Conservation (phyloP, 2,329 filamentous ascomycete species). For the Drechslerella dactyloides region DNA sequence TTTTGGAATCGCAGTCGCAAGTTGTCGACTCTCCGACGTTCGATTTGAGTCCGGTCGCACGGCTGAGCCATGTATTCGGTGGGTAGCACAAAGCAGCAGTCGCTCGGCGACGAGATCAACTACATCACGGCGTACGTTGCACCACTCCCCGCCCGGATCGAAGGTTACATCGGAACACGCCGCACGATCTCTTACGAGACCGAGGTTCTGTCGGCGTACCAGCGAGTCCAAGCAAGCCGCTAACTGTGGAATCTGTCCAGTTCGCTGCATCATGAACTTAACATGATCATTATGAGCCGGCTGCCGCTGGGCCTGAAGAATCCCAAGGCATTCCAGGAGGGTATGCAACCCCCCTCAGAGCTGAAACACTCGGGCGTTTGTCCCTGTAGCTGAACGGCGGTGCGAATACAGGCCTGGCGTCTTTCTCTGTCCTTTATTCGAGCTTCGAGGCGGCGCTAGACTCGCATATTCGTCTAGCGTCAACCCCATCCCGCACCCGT, state of each 20-base stretch:
- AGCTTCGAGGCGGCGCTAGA: slow-evolving; percentile 40
- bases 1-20: too few species aligned
- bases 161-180: too few species aligned
- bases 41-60: not conserved
- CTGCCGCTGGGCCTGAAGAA: slow-evolving; percentile 48
- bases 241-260: slow-evolving; percentile 3
- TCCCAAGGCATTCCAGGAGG: slow-evolving; percentile 46
- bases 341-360: slow-evolving; percentile 1
- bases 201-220: too few species aligned
- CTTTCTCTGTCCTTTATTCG: slow-evolving; percentile 41
- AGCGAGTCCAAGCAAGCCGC: too few species aligned
- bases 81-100: slow-evolving; percentile 25
- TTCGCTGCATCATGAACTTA: slow-evolving; percentile 47
- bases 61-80: not conserved
- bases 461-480: slow-evolving; percentile 28
- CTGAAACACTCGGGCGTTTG: not conserved
- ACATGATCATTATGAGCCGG: slow-evolving; percentile 50
- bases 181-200: too few species aligned
- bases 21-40: not conserved
- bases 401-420: slow-evolving; percentile 35
- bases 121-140: slow-evolving; percentile 46
- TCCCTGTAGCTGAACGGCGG: not conserved
- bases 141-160: slow-evolving; percentile 15
- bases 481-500: slow-evolving; percentile 35
- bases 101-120: slow-evolving; percentile 45